Evolutionary conservation across 2,329 filamentous ascomycete genomes (phyloP).

Genomic region (Xylaria sp.): DNA sequence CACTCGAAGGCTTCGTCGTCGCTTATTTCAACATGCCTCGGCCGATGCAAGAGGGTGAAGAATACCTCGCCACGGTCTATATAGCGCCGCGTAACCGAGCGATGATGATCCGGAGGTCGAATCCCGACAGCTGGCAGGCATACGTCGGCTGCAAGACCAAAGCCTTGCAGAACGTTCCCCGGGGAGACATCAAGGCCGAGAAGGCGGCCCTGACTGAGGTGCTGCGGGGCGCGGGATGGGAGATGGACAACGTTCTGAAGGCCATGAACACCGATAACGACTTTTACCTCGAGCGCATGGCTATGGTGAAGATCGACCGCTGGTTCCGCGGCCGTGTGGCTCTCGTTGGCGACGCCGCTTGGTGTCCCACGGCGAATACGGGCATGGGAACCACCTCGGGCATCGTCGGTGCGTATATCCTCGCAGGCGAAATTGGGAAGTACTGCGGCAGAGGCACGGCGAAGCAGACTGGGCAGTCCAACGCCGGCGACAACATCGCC

Average conservation of each 20-base stretch:
- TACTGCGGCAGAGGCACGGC: slow-evolving; percentile 36
- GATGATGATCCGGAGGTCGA: slow-evolving; percentile 56
- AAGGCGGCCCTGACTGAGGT: slow-evolving; percentile 54
- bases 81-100: slow-evolving; percentile 50
- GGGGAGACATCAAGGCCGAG: slow-evolving; percentile 52
- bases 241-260: slow-evolving; percentile 55
- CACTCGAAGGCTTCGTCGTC: slow-evolving; percentile 43
- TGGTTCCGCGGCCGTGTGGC: slow-evolving; percentile 57
- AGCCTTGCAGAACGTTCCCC: slow-evolving; percentile 31
- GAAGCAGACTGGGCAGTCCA: slow-evolving; percentile 19
- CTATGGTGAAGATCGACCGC: slow-evolving; percentile 55
- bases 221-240: slow-evolving; percentile 59
- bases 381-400: slow-evolving; percentile 58
- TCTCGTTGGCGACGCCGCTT: slow-evolving; percentile 63
- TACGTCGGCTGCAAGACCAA: slow-evolving; percentile 51
- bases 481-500: slow-evolving; percentile 39
- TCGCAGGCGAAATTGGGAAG: slow-evolving; percentile 58
- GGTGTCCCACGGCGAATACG: slow-evolving; percentile 55
- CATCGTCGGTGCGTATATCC: slow-evolving; percentile 58
- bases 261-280: slow-evolving; percentile 54
- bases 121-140: slow-evolving; percentile 52
- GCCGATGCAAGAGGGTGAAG: slow-evolving; percentile 50
- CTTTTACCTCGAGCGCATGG: slow-evolving; percentile 59
- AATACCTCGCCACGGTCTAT: slow-evolving; percentile 54
- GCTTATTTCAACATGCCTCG: slow-evolving; percentile 52